phyloP scores from a whole-genome alignment of 345 rosid genomes.

The Gossypium bickii region DNA sequence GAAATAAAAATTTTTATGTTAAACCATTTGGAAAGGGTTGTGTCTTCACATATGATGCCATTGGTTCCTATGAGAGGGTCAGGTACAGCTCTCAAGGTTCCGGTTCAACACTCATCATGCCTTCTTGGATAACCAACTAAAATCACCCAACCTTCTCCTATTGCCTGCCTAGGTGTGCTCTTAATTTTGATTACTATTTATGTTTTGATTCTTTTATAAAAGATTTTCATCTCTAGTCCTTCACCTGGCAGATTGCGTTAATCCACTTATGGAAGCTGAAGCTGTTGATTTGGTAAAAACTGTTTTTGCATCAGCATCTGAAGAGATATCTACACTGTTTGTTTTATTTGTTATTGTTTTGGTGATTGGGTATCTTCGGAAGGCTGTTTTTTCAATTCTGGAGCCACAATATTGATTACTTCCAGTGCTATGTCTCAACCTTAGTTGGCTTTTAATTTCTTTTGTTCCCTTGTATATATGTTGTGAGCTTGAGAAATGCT shows the following conservation, averaged over 20 bases:
- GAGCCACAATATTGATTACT: not conserved
- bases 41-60: constrained; percentile 92
- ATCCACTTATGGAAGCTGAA: constrained; percentile 68
- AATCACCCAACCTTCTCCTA: constrained; percentile 94
- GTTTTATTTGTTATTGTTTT: constrained; percentile 19
- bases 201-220: constrained; percentile 6
- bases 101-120: constrained; percentile 85
- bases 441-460: not conserved
- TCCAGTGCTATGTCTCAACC: not conserved
- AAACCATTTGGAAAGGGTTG: constrained; percentile 71
- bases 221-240: not conserved
- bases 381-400: not conserved
- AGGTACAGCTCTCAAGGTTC: constrained; percentile 95
- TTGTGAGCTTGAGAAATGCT: not conserved
- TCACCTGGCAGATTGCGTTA: constrained; percentile 69
- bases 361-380: not conserved
- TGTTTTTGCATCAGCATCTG: constrained; percentile 92
- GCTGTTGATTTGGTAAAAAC: constrained; percentile 27
- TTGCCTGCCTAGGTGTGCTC: constrained; percentile 47
- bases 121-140: constrained; percentile 91
- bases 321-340: constrained; percentile 93
- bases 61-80: constrained; percentile 92
- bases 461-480: not conserved
- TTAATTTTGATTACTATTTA: not conserved
- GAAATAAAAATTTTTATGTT: not conserved